Conservation (phyloP, 495 filamentous ascomycete species). For the Chaetomium cochliodes region DNA sequence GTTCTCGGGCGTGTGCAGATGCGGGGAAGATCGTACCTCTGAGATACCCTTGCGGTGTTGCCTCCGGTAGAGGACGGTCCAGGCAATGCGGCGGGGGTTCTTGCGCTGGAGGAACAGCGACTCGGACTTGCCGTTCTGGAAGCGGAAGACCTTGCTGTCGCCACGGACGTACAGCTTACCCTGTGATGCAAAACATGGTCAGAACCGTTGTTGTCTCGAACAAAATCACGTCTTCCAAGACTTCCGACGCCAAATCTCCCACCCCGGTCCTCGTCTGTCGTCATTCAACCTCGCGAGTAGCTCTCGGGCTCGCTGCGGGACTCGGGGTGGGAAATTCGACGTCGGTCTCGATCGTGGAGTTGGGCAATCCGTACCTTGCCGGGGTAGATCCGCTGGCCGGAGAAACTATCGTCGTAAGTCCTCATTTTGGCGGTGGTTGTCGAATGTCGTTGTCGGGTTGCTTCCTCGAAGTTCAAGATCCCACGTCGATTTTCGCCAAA, state of each 20-base stretch:
- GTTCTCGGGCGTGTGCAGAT: background rate
- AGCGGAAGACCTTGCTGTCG: conserved; percentile 99
- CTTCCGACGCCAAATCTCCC: conserved; percentile 5
- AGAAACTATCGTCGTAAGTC: conserved; percentile 98
- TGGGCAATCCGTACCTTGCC: conserved; percentile 75
- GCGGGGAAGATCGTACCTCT: conserved; percentile 68
- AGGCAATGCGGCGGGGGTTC: conserved; percentile 98
- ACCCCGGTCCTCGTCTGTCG: conserved; percentile 19
- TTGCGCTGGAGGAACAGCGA: conserved; percentile 99
- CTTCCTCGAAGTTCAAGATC: conserved; percentile 36
- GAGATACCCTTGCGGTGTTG: conserved; percentile 99
- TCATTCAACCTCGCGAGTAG: conserved; percentile 9
- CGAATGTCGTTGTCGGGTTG: conserved; percentile 40
- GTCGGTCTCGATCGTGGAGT: conserved; percentile 18
- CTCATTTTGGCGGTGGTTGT: conserved; percentile 72
- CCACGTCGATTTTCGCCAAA: conserved; percentile 39
- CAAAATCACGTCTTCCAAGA: conserved; percentile 13
- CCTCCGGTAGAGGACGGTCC: conserved; percentile 95
- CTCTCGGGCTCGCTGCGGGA: conserved; percentile 10
- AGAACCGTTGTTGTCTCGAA: conserved; percentile 22
- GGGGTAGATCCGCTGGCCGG: conserved; percentile 97
- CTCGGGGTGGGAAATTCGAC: conserved; percentile 20
- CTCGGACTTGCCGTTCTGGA: conserved; percentile 99
- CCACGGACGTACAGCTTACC: conserved; percentile 98
- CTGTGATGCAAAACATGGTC: conserved; percentile 48